phyloP scores from a whole-genome alignment of 2,329 filamentous ascomycete species.

The Scytalidium lignicola region DNA sequence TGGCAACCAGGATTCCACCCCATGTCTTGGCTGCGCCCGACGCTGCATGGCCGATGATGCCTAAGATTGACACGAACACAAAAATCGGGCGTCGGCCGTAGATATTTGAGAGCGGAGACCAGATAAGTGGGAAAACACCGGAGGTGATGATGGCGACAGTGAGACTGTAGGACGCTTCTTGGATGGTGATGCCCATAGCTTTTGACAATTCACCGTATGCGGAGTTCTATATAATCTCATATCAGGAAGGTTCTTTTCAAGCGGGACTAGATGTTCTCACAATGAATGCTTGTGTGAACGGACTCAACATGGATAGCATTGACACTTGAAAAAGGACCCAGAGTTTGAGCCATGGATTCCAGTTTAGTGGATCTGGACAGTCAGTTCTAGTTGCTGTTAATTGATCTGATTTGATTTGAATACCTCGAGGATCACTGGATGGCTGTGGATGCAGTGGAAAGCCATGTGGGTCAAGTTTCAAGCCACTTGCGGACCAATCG shows the following conservation, averaged over 20 bases:
- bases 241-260: no score
- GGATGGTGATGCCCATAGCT: conserved; percentile 17
- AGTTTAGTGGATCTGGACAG: neutral
- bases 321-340: neutral
- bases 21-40: conserved; percentile 15
- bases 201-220: conserved; percentile 18
- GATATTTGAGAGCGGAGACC: conserved; percentile 56
- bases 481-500: neutral
- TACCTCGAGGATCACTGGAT: neutral
- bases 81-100: conserved; percentile 56
- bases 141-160: conserved; percentile 26
- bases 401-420: no score
- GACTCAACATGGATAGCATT: neutral
- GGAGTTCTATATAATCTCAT: no score
- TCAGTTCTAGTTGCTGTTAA: no score
- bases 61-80: conserved; percentile 35
- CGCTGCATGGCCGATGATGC: conserved; percentile 13
- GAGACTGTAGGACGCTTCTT: conserved; percentile 19
- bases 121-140: conserved; percentile 37
- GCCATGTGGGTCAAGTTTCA: neutral
- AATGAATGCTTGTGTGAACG: neutral
- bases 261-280: neutral
- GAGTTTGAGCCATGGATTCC: neutral
- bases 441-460: neutral
- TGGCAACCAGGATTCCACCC: conserved; percentile 15